These are phyloP conservation scores for Coemansia sp. DNA, from an alignment of 192 early-diverging fungal species.

Conservation along the genomic window DNA sequence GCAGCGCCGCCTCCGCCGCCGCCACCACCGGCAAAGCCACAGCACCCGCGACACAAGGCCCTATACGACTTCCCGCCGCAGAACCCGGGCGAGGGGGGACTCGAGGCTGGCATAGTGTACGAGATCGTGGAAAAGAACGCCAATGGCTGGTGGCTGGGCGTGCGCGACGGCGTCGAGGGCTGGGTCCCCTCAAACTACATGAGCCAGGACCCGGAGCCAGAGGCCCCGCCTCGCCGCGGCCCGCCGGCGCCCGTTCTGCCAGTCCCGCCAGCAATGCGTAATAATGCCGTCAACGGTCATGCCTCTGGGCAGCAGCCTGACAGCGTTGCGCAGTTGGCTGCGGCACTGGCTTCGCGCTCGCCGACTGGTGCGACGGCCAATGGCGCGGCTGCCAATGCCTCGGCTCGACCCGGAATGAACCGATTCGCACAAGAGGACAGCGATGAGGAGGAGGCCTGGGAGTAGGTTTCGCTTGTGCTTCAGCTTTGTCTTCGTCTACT, in stretches of 20 bases:
- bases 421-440: slow-evolving; percentile 49
- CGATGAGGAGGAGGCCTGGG: slow-evolving; percentile 50
- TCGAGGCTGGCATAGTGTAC: slow-evolving; percentile 68
- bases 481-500: not conserved
- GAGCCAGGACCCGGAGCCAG: slow-evolving; percentile 67
- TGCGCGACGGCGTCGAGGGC: slow-evolving; percentile 63
- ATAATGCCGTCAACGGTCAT: slow-evolving; percentile 8
- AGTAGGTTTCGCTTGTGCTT: not conserved
- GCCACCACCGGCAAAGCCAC: slow-evolving; percentile 59
- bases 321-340: slow-evolving; percentile 53
- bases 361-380: slow-evolving; percentile 20
- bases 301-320: slow-evolving; percentile 12
- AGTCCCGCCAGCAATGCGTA: slow-evolving; percentile 29
- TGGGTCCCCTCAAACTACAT: slow-evolving; percentile 85
- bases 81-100: slow-evolving; percentile 65
- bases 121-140: slow-evolving; percentile 69
- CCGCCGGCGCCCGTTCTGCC: slow-evolving; percentile 26
- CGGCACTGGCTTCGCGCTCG: slow-evolving; percentile 47
- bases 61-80: slow-evolving; percentile 70
- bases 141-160: slow-evolving; percentile 62
- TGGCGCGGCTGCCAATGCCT: slow-evolving; percentile 8
- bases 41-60: slow-evolving; percentile 64
- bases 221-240: slow-evolving; percentile 30
- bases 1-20: slow-evolving; percentile 56
- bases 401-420: slow-evolving; percentile 49